phyloP scores from a whole-genome alignment of 352 stramenopile species.

The Phytopythium mirpurense region DNA sequence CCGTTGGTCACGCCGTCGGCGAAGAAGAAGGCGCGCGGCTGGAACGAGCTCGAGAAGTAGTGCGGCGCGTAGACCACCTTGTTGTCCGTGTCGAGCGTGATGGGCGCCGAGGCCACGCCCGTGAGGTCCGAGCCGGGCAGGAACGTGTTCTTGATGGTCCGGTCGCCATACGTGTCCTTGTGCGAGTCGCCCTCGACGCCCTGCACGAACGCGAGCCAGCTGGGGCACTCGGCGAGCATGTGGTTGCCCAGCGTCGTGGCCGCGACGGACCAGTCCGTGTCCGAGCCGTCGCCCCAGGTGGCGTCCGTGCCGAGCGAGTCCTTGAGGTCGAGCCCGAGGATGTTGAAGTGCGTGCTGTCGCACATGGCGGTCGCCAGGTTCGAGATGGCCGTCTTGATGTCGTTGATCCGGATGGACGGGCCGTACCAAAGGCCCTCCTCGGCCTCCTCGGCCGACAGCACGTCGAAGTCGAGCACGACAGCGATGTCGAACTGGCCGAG shows the following conservation, averaged over 20 bases:
- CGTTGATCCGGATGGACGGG: conserved; percentile 57
- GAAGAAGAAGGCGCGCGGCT: conserved; percentile 68
- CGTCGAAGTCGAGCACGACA: conserved; percentile 78
- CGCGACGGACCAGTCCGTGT: conserved; percentile 71
- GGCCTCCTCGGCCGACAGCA: conserved; percentile 48
- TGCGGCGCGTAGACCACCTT: conserved; percentile 83
- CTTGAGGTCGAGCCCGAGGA: conserved; percentile 85
- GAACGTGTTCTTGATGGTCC: conserved; percentile 64
- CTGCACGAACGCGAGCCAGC: conserved; percentile 77
- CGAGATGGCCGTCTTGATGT: conserved; percentile 79
- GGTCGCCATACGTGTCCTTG: conserved; percentile 55
- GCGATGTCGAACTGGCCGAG: conserved; percentile 72
- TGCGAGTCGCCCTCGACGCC: conserved; percentile 63
- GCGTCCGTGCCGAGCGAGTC: conserved; percentile 52
- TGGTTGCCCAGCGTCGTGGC: conserved; percentile 66
- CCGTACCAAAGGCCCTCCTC: conserved; percentile 64
- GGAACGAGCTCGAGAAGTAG: conserved; percentile 67
- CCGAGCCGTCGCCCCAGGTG: conserved; percentile 69
- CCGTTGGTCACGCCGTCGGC: conserved; percentile 34
- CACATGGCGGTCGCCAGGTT: conserved; percentile 66
- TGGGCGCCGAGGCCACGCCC: conserved; percentile 34
- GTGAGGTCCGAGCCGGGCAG: conserved; percentile 62
- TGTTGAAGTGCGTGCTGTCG: conserved; percentile 79
- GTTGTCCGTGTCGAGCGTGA: conserved; percentile 48
- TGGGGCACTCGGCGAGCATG: conserved; percentile 55